phyloP scores from a whole-genome alignment of 768 basidiomycete genomes.

The Tylopilus intermedius region DNA sequence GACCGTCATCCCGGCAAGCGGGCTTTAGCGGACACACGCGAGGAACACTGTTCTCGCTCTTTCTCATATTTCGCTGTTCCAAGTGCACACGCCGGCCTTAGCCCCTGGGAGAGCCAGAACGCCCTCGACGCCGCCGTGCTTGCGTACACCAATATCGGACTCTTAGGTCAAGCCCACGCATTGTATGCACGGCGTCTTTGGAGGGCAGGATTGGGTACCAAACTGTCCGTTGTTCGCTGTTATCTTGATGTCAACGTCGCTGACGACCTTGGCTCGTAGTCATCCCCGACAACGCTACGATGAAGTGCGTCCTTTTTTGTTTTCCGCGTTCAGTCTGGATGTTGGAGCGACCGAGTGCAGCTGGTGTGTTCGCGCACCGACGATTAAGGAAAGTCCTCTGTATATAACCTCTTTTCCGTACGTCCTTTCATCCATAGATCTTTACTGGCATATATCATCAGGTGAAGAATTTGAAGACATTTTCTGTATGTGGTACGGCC shows the following conservation, averaged over 20 bases:
- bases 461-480: constrained; percentile 62
- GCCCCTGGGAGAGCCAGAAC: no score
- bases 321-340: no score
- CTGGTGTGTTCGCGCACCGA: constrained; percentile 72
- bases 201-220: constrained; percentile 68
- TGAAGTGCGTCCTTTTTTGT: constrained; percentile 60
- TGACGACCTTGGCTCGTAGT: constrained; percentile 39
- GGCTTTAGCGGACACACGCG: constrained; percentile 76
- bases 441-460: no score
- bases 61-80: neutral
- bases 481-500: constrained; percentile 53
- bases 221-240: constrained; percentile 34
- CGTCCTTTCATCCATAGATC: no score
- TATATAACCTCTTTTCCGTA: constrained; percentile 21
- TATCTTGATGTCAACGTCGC: neutral
- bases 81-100: no score
- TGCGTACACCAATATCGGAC: no score
- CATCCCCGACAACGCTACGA: constrained; percentile 75
- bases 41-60: constrained; percentile 8
- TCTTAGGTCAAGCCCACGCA: constrained; percentile 72
- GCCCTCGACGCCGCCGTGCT: no score
- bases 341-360: constrained; percentile 29
- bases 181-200: constrained; percentile 76
- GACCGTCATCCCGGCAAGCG: constrained; percentile 50
- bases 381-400: constrained; percentile 57